phyloP scores from a whole-genome alignment of 108 stramenopile species.

The Pseudonitzschia pungens region DNA sequence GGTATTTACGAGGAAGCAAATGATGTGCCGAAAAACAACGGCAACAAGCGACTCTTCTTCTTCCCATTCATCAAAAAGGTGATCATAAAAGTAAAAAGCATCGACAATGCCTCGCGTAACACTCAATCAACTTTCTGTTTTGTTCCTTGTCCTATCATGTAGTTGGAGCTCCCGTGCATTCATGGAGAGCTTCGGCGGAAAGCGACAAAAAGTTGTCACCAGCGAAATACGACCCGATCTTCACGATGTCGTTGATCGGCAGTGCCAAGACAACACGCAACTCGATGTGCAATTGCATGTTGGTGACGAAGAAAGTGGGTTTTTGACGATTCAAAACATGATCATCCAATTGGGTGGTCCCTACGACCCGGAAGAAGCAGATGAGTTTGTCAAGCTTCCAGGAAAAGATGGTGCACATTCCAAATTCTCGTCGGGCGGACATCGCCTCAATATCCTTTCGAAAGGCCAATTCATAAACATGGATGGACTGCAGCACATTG shows the following conservation, averaged over 20 bases:
- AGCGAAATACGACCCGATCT: conserved; percentile 16
- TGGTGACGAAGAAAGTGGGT: conserved; percentile 21
- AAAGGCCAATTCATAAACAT: conserved; percentile 44
- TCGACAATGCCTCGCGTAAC: neutral
- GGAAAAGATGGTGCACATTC: conserved; percentile 63
- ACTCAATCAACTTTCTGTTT: neutral
- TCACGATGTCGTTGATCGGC: conserved; percentile 7
- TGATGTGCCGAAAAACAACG: no score
- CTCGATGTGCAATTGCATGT: conserved; percentile 21
- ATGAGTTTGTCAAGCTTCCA: conserved; percentile 39
- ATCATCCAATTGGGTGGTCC: conserved; percentile 13
- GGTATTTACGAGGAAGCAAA: neutral
- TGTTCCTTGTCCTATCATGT: neutral
- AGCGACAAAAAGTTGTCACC: neutral
- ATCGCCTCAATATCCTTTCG: conserved; percentile 35
- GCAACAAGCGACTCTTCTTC: neutral
- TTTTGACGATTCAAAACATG: conserved; percentile 17
- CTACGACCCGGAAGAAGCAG: conserved; percentile 5
- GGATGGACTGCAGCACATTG: conserved; percentile 37
- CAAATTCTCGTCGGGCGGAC: conserved; percentile 51
- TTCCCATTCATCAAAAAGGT: neutral
- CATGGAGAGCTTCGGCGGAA: conserved; percentile 7
- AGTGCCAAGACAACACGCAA: neutral
- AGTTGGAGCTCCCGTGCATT: neutral
- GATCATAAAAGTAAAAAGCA: neutral